Evolutionary conservation across 495 filamentous ascomycete genomes (phyloP).

Genomic region (Choiromyces venosus): DNA sequence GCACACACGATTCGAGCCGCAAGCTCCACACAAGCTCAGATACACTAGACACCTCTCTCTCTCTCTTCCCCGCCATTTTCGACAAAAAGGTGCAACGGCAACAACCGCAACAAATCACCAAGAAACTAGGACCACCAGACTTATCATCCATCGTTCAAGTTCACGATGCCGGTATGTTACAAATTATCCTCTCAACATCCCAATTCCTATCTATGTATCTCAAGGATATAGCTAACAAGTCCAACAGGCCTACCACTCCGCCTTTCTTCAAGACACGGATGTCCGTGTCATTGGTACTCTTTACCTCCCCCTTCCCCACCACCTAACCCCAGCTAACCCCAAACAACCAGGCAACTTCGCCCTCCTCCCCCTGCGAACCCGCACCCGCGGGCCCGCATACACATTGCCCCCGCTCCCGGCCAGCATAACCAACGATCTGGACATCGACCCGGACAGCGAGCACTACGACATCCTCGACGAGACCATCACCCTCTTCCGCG

Average conservation of each 20-base stretch:
- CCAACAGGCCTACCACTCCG: conserved; percentile 40
- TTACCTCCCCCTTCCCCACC: conserved; percentile 6
- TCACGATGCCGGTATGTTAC: not conserved
- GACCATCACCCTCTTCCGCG: conserved; percentile 84
- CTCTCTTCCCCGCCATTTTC: not conserved
- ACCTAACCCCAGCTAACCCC: conserved; percentile 9
- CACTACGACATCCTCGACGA: conserved; percentile 95
- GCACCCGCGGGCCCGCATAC: conserved; percentile 85
- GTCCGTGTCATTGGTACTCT: conserved; percentile 39
- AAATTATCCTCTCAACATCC: not conserved
- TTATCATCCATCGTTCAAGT: not conserved
- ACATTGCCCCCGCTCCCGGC: conserved; percentile 67
- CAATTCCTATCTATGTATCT: not conserved
- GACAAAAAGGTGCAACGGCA: not conserved
- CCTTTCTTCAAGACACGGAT: conserved; percentile 42
- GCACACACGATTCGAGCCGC: not conserved
- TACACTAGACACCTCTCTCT: too few relatives aligned
- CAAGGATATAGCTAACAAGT: conserved; percentile 12
- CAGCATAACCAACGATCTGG: conserved; percentile 56
- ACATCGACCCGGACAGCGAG: conserved; percentile 75
- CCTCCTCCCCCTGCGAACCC: conserved; percentile 86
- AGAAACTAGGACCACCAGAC: not conserved
- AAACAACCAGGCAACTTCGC: conserved; percentile 96
- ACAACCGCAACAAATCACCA: not conserved
- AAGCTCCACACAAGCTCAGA: not conserved